Evolutionary conservation across 805 yeast species (phyloP), one percentile per base, ranked within the genome.

Genomic region (Lipomyces kockii): DNA sequence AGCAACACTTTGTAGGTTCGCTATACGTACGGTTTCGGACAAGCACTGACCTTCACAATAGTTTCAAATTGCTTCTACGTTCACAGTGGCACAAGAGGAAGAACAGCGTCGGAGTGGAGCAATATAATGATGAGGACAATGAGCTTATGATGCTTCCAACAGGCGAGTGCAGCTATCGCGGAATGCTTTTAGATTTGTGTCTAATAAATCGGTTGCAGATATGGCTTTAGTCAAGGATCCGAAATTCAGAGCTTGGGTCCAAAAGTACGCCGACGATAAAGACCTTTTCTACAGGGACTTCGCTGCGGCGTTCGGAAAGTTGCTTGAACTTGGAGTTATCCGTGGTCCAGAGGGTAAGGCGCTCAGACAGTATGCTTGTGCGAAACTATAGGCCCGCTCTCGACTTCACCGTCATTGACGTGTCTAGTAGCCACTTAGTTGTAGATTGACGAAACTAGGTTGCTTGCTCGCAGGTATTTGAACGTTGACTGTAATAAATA

Each of bases 131-230:
- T 69, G 86, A 84, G 72, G 89, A 87, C 75, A 83, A 84, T 68
- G 85, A 83, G 70, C 83, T 90, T 72, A 91, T 92, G 97, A 92
- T 92, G 97, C 79, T 92, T 62, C 92, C 91, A 35, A 87, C 96
- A 53, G 70, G 70, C 64, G 35, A 39, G 61, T 35, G 14, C 49
- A 25, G 14, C 5, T 11, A n/a, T 7, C 20, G 25, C 20, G 17
- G 11, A n/a, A 12, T 7, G 14, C 5, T 8, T 14, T 29, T 5
- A 3, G 9, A 14, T 35, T 17, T 9, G 17, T 14, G 29, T n/a
- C 14, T 39, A 22, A 56, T 62, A n/a, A 34, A 17, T 2, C 9
- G 8, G 32, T 8, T 29, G 12, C 37, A 12, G 97, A 92, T 76
- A 83, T 87, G 83, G 87, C 91, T 17, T 79, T 90, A 57, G 75